Evolutionary conservation across 78 protist species (phyloP).

Genomic region (Dictyostelium brefeldianum): DNA sequence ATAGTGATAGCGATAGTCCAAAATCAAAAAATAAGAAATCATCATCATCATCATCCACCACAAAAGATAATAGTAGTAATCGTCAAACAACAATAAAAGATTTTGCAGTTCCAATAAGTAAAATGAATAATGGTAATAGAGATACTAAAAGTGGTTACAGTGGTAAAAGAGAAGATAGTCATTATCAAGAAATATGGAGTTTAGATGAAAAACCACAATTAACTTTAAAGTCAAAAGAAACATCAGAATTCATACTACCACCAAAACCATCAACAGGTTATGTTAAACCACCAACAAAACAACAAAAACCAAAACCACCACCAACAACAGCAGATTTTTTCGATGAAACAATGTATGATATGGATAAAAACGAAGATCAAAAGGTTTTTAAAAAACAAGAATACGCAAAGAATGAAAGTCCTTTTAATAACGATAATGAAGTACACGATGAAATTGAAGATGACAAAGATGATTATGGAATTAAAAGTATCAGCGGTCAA

Average conservation of each 20-base stretch:
- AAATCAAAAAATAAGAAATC: not conserved
- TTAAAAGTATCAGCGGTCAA: too few relatives aligned
- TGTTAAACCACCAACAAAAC: not conserved
- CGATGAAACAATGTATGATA: not conserved
- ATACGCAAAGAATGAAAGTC: too few relatives aligned
- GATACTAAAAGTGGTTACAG: not conserved
- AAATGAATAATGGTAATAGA: not conserved
- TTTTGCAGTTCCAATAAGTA: not conserved
- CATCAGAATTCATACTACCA: too few relatives aligned
- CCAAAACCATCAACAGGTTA: not conserved
- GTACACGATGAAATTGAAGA: not conserved
- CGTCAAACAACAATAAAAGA: not conserved
- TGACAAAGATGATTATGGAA: not conserved
- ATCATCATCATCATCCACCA: not conserved
- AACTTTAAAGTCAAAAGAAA: too few relatives aligned
- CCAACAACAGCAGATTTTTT: not conserved
- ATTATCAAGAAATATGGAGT: not conserved
- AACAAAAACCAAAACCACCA: not conserved
- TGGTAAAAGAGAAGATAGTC: not conserved
- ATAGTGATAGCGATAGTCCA: not conserved
- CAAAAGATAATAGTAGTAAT: not conserved
- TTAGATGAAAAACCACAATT: not conserved
- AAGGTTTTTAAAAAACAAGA: not conserved
- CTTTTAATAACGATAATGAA: not conserved
- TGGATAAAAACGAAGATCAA: not conserved